Base-by-base conservation (phyloP, 495 filamentous ascomycete genomes). In the Poronia punctata region DNA sequence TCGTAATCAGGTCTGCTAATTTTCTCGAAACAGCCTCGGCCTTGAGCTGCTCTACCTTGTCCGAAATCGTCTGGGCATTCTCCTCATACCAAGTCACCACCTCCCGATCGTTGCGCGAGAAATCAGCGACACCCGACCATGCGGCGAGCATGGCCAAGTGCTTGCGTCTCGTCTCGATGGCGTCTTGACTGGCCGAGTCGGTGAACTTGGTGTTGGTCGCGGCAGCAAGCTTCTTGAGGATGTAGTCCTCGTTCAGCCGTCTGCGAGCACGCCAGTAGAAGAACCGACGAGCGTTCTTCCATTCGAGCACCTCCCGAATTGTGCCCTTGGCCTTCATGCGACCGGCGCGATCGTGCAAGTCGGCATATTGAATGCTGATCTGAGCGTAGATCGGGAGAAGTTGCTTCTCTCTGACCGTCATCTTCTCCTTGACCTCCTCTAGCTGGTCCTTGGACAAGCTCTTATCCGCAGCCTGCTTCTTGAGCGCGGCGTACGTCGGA, bases 261-360 rank as follows among this genome's bases (percentile, higher is more conserved):
- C 92, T 86, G 62, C 92, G 90, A 39, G 94, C 83, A 72, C 92
- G 89, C 92, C 92, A 98, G 81, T 96, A 98, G 79, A 98, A 97
- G 85, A 95, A 98, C 57, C 93, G 86, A 48, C 92, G 82, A 32
- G 90, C 82, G 46, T 95, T 80, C 60, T 79, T 74, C 93, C 89
- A 98, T 56, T 78, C 72, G 12, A 98, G 74, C 1, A 82, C 67
- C 45, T 79, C 72, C 38, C 93, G 86, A 57, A 98, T 96, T 48
- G 82, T 81, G 42, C 86, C 82, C 80, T 98, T 98, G 62, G 92
- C 92, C 64, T 93, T 73, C 92, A 98, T 97, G 65, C 92, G 85
- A 37, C 92, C 93, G 34, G 92, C 84, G 23, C 93, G 89, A 62
- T 98, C 92, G 68, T 98, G 92, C 38, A 98, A 78, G 61, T 98